Evolutionary conservation across 768 basidiomycete species (phyloP), one percentile per base, ranked within the genome.

Genomic region (Trichaptum fuscoviolaceum): DNA sequence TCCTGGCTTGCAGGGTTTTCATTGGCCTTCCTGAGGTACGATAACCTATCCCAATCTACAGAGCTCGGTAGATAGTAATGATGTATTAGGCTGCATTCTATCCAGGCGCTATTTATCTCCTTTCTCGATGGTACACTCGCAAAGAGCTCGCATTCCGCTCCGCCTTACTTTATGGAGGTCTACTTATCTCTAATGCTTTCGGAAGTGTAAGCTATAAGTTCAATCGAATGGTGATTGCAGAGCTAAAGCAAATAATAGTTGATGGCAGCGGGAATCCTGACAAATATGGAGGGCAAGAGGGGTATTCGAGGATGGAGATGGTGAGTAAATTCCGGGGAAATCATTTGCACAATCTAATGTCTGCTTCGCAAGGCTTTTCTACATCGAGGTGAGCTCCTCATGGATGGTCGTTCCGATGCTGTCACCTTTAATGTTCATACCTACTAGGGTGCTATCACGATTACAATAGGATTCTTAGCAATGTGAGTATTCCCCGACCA

Each of bases 291-390:
- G 67, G 89, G 88, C 1, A 81, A 80, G 63, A 77, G 83, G 4
- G 90, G 89, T 1, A 86, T 89, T 57, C 73, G 85, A 30, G 89
- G 87, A 10, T 92, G 90, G 90, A 72, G 87, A 79, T 92, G 86
- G 87, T 86, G 68, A 67, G 78, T 66, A 12, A 12, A 12, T 20
- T 23, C n/a, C 23, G 10, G n/a, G 20, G 0, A 2, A 7, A 58
- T 30, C 8, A 34, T 64, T 63, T 27, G 62, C 27, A 57, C 30
- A n/a, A 26, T 27, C 27, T 18, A 59, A 52, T 30, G 30, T n/a
- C 58, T 63, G 6, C 34, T 1, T 67, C 8, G 9, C 12, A 61
- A 87, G 88, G 89, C 69, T 91, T 42, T 91, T 91, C 73, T 88
- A 82, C 71, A 88, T 90, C 58, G 90, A 88, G 80, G 87, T 83